Evolutionary conservation across 1,139 yeast species (phyloP).

Genomic region (Debaryomyces robertsiae): DNA sequence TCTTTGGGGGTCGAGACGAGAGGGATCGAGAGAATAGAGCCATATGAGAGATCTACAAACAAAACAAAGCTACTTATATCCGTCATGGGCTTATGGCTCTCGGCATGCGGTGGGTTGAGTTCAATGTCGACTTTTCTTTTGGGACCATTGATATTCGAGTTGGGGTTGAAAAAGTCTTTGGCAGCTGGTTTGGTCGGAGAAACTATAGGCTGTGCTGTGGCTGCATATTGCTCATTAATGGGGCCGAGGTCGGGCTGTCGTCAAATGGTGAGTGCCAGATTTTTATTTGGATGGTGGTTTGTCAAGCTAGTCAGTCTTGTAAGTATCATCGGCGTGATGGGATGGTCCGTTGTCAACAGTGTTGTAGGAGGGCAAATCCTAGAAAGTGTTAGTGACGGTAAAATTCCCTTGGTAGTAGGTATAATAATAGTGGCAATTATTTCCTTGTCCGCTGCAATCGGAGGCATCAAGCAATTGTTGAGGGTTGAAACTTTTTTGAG

Average conservation of each 20-base stretch:
- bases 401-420: constrained; percentile 71
- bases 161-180: constrained; percentile 65
- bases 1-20: constrained; percentile 67
- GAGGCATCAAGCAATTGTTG: constrained; percentile 73
- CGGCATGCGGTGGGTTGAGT: constrained; percentile 83
- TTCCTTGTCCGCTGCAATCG: constrained; percentile 67
- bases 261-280: constrained; percentile 82
- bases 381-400: constrained; percentile 60
- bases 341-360: constrained; percentile 84
- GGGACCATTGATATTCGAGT: constrained; percentile 69
- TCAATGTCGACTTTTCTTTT: constrained; percentile 80
- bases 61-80: constrained; percentile 52
- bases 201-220: constrained; percentile 67
- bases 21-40: constrained; percentile 78
- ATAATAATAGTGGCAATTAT: constrained; percentile 67
- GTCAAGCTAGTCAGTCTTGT: constrained; percentile 72
- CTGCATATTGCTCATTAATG: constrained; percentile 81
- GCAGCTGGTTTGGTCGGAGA: constrained; percentile 64
- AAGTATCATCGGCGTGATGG: constrained; percentile 73
- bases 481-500: constrained; percentile 70
- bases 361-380: constrained; percentile 86
- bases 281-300: constrained; percentile 80
- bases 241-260: constrained; percentile 88
- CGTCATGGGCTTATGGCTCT: constrained; percentile 76
- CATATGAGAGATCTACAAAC: constrained; percentile 64